Conservation (phyloP, 805 yeast species). For the Starmerella vaccinii region DNA sequence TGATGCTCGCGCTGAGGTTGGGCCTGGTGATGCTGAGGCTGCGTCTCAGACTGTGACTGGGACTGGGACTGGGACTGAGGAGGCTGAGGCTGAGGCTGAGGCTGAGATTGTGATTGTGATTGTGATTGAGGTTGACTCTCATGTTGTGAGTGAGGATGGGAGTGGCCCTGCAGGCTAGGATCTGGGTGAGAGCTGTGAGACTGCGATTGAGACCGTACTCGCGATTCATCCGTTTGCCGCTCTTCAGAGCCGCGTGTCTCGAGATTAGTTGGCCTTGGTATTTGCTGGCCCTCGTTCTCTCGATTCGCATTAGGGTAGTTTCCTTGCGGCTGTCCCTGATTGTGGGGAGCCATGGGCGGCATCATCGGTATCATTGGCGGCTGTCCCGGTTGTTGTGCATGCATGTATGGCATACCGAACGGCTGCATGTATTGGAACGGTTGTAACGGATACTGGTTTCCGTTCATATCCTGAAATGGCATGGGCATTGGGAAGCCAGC, state of each 20-base stretch:
- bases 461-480: conserved; percentile 8
- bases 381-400: conserved; percentile 12
- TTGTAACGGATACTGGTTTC: conserved; percentile 6
- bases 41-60: too few relatives aligned
- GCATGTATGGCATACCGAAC: conserved; percentile 18
- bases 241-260: too few relatives aligned
- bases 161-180: too few relatives aligned
- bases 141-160: neutral
- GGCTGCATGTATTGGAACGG: conserved; percentile 18
- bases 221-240: too few relatives aligned
- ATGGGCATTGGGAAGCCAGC: conserved; percentile 7
- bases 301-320: neutral
- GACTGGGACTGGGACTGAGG: neutral
- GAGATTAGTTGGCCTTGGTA: too few relatives aligned
- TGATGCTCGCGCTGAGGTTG: too few relatives aligned
- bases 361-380: conserved; percentile 13
- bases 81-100: neutral
- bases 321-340: neutral
- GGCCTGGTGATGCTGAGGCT: too few relatives aligned
- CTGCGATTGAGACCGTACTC: too few relatives aligned
- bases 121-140: neutral
- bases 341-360: conserved; percentile 5
- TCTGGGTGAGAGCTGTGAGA: too few relatives aligned
- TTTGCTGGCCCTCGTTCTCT: neutral
- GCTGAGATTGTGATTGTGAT: too few relatives aligned